Evolutionary conservation across 306 rosid species (phyloP), one percentile per base, ranked within the genome.

Genomic region (Cucumis hystrix): DNA sequence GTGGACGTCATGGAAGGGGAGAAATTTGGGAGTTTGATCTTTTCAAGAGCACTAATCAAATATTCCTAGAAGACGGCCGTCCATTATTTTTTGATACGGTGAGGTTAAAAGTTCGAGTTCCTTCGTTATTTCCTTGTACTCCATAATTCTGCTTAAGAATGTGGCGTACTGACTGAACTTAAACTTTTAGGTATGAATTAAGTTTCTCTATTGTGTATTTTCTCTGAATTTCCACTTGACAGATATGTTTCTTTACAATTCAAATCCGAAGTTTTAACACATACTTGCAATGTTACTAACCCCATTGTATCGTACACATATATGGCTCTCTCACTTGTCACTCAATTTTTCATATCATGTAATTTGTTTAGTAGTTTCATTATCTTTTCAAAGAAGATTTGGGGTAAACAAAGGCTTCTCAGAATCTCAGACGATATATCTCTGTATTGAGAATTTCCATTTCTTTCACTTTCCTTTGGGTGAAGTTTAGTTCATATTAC

Each of bases 1-100:
- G 98, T 76, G 97, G 98, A 51, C 97, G 97, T 76, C 96, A 89
- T 77, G 95, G 89, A 80, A 87, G 87, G 68, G 98, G 98, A 77
- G 98, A 95, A 85, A 89, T 80, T 70, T 95, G 98, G 98, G 96
- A 92, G 68, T 92, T 95, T 77, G 88, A 95, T 87, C 83, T 89
- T 39, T 92, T 92, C 69, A 87, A 83, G 86, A 95, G 96, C 84
- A 83, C 87, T 71, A 95, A 95, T 75, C 87, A 89, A 75, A 89
- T 95, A 79, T 83, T 83, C 82, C 61, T 90, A 39, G 93, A 89
- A 52, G 95, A 87, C 80, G 88, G 87, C 55, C 89, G 83, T 75
- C 98, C 97, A 39, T 76, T 95, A 80, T 87, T 95, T 88, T 87
- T 92, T 7, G 97, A 95, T 78, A 79, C 91, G 89, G 98, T 92